Evolutionary conservation across 768 basidiomycete species (phyloP), one percentile per base, ranked within the genome.

Genomic region (Phanerochaete carnosa): DNA sequence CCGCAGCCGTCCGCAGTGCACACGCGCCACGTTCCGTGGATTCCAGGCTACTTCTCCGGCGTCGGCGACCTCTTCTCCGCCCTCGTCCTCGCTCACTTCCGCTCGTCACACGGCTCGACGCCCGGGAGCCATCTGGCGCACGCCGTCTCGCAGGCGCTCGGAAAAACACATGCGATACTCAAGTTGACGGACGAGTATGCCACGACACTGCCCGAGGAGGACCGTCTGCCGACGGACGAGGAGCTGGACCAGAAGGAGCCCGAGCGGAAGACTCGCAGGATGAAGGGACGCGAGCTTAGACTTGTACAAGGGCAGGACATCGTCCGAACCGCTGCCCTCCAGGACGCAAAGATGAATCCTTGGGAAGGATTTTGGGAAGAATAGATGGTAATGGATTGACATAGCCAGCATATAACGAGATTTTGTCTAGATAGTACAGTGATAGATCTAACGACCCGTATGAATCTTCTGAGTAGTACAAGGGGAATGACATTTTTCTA

Each of bases 1-100:
- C 46, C n/a, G 55, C 0, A 19, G 57, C 57, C 54, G 70, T 82
- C 83, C 0, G 70, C 73, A 0, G 83, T 95, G 2, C 84, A 90
- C 73, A 86, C 85, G 0, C 86, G 86, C 67, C 82, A 80, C 46
- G 85, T 99, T 9, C 88, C 89, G 2, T 81, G 88, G 29, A 81
- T 98, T 47, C 83, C 88, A 5, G 95, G 95, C 12, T 97, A 98
- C 76, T 98, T 95, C 72, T 90, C 93, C 22, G 97, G 97, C 26
- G 95, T 97, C 12, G 97, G 97, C 19, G 97, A 99, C 73, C 86
- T 98, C 58, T 98, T 98, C 77, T 94, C 94, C 6, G 92, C 96
- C 1, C 84, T 98, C 58, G 85, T 95, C 28, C 79, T 96, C 3
- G 95, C 86, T 0, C 89, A 95, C 68, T 98, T 86, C 72, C 70